Conservation (phyloP, 768 basidiomycete genomes). For the Nidula microcarpa region DNA sequence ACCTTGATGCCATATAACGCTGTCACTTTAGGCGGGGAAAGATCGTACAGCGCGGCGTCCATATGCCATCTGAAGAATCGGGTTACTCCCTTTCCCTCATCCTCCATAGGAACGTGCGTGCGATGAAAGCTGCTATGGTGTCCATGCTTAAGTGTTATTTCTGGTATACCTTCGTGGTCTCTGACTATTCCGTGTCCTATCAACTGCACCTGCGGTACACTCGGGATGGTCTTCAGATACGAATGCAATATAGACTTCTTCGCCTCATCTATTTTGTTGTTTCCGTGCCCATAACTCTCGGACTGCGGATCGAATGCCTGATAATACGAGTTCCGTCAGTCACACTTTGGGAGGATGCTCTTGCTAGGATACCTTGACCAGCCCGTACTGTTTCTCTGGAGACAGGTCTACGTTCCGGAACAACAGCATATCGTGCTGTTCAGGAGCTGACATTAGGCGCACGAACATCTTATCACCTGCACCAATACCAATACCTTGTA, state of each 20-base stretch:
- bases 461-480: not conserved
- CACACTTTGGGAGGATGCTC: not conserved
- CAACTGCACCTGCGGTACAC: slow-evolving; percentile 86
- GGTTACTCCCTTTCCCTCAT: slow-evolving; percentile 75
- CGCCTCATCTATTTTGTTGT: slow-evolving; percentile 76
- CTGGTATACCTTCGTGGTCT: slow-evolving; percentile 75
- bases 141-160: slow-evolving; percentile 81
- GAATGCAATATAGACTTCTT: slow-evolving; percentile 84
- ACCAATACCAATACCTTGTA: not conserved
- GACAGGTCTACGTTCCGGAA: slow-evolving; percentile 68
- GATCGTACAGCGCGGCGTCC: slow-evolving; percentile 79
- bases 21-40: slow-evolving; percentile 79
- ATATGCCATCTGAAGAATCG: slow-evolving; percentile 93
- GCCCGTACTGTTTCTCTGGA: slow-evolving; percentile 79
- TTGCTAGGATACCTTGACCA: not conserved
- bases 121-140: slow-evolving; percentile 88
- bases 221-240: slow-evolving; percentile 87
- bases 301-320: slow-evolving; percentile 72
- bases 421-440: slow-evolving; percentile 67
- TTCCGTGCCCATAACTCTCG: slow-evolving; percentile 79
- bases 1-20: slow-evolving; percentile 79
- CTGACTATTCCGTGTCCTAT: slow-evolving; percentile 86
- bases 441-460: not conserved
- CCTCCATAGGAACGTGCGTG: slow-evolving; percentile 66
- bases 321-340: slow-evolving; percentile 1